Conservation (phyloP, 148 eudicot species). For the Talinum fruticosum region DNA sequence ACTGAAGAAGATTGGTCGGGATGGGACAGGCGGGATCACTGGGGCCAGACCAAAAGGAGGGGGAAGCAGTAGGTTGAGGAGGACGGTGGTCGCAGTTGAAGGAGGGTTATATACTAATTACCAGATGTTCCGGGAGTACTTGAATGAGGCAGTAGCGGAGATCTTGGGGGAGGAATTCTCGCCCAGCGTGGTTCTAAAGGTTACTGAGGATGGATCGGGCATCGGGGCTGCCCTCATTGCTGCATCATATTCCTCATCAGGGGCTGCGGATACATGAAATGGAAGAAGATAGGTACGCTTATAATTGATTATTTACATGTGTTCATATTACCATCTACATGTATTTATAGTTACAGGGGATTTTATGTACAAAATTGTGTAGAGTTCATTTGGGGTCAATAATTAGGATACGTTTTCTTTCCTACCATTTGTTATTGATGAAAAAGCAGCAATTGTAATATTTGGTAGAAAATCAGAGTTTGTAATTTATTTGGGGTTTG, state of each 20-base stretch:
- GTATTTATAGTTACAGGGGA: conserved; percentile 39
- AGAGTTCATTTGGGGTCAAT: conserved; percentile 38
- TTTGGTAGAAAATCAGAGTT: conserved; percentile 12
- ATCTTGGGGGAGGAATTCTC: conserved; percentile 78
- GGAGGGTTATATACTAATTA: conserved; percentile 69
- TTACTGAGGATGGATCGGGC: conserved; percentile 81
- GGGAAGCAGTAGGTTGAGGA: conserved; percentile 36
- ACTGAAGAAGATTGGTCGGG: conserved; percentile 86
- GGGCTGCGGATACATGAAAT: conserved; percentile 32
- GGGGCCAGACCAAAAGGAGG: conserved; percentile 48
- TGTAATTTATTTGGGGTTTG: conserved; percentile 13
- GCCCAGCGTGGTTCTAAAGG: conserved; percentile 54
- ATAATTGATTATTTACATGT: conserved; percentile 10
- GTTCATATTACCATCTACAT: conserved; percentile 21
- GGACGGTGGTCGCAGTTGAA: conserved; percentile 84
- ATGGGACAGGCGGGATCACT: conserved; percentile 66
- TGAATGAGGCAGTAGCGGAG: conserved; percentile 65
- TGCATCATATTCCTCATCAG: conserved; percentile 48
- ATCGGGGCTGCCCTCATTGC: conserved; percentile 88
- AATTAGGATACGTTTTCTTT: conserved; percentile 17
- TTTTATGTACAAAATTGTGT: conserved; percentile 47
- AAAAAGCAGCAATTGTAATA: conserved; percentile 29
- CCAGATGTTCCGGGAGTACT: conserved; percentile 66
- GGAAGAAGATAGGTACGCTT: background rate
- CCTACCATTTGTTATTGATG: conserved; percentile 20